Percentiles rank a stretch among this genome's conserved stretches.
These are phyloP conservation scores for Pichia deserticola DNA, from an alignment of 805 yeast species.

Conservation along the genomic window DNA sequence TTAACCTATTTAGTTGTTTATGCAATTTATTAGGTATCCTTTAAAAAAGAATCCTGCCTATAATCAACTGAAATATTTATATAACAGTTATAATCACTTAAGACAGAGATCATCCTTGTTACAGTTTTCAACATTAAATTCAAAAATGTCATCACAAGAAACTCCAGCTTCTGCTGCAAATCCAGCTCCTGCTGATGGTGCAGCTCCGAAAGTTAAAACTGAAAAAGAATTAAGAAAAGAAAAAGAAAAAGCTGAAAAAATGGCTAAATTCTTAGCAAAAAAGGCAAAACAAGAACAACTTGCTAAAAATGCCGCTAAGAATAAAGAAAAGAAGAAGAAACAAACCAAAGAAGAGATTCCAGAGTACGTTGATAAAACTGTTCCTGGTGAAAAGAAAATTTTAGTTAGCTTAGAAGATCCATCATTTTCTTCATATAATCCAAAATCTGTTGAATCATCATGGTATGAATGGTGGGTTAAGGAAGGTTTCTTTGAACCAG, in stretches of 20 bases:
- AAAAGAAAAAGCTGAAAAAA: constrained; percentile 50
- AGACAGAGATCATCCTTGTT: constrained; percentile 6
- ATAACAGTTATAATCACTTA: neutral
- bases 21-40: constrained; percentile 19
- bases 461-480: constrained; percentile 98
- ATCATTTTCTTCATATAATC: constrained; percentile 88
- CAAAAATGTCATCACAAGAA: constrained; percentile 24
- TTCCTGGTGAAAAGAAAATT: constrained; percentile 84
- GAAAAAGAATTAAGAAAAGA: constrained; percentile 67
- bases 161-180: constrained; percentile 12
- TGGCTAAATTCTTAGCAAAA: constrained; percentile 67
- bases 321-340: constrained; percentile 53
- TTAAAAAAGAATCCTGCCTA: constrained; percentile 6
- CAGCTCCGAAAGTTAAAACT: constrained; percentile 39
- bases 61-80: neutral
- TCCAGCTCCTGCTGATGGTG: constrained; percentile 33
- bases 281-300: constrained; percentile 64
- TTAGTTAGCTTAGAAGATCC: constrained; percentile 86
- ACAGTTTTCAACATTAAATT: neutral
- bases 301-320: constrained; percentile 37
- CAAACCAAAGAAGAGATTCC: constrained; percentile 65
- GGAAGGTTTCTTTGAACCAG: constrained; percentile 83
- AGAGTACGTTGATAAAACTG: constrained; percentile 76
- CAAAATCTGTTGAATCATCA: constrained; percentile 86
- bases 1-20: constrained; percentile 11